Conservation (phyloP, 495 filamentous ascomycete genomes). For the Tuber melanosporum region DNA sequence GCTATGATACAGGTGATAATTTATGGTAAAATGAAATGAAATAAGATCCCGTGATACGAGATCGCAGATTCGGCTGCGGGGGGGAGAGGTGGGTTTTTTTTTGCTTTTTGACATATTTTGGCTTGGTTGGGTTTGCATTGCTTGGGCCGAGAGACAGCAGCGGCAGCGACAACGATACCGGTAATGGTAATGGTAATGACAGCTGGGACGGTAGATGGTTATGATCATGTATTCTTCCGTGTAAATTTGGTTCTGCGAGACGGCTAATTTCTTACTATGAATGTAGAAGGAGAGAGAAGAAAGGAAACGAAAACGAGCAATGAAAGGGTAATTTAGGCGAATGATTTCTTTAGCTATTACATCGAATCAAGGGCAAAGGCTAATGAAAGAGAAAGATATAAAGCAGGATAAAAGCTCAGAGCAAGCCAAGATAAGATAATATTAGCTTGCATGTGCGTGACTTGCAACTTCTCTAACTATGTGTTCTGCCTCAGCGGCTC, state of each 20-base stretch:
- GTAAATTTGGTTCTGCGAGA: background rate
- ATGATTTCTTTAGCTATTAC: background rate
- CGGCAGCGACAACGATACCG: background rate
- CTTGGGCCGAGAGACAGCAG: background rate
- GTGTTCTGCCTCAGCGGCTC: constrained; percentile 24
- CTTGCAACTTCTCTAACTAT: constrained; percentile 7
- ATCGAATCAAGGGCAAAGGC: background rate
- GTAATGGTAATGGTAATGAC: background rate
- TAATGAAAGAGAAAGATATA: background rate
- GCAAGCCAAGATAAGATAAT: background rate
- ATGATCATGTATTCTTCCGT: background rate
- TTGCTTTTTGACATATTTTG: background rate
- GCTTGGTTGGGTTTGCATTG: background rate
- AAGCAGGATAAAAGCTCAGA: background rate
- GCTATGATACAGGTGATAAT: background rate
- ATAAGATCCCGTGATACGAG: background rate
- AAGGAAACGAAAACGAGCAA: background rate
- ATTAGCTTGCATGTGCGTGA: background rate
- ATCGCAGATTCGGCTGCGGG: background rate
- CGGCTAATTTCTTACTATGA: background rate
- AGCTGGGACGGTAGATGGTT: background rate
- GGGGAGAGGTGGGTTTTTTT: background rate
- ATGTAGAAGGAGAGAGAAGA: background rate
- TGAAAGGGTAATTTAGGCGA: background rate
- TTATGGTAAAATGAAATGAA: background rate